Evolutionary conservation across 2,329 filamentous ascomycete species (phyloP).

Genomic region (Corniculantispora saksenae): DNA sequence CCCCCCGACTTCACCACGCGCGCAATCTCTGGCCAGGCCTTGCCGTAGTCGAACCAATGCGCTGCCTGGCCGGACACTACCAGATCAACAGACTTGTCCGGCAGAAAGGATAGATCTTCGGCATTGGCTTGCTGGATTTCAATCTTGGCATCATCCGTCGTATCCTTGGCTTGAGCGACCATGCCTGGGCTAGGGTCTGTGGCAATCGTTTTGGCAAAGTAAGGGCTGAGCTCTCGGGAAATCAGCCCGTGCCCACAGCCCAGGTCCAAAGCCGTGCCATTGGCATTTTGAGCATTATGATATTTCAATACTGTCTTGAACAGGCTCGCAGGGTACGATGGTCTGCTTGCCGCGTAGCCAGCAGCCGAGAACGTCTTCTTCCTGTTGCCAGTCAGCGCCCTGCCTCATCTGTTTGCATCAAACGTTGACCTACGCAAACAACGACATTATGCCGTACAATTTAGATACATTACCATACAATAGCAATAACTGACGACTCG

Average conservation of each 20-base stretch:
- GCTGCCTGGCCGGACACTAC: conserved; percentile 57
- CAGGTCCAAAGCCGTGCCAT: conserved; percentile 53
- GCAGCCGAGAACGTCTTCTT: conserved; percentile 57
- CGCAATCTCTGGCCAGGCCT: conserved; percentile 56
- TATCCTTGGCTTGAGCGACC: conserved; percentile 51
- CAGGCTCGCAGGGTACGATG: conserved; percentile 56
- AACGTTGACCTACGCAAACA: conserved; percentile 45
- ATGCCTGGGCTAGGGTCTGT: conserved; percentile 61
- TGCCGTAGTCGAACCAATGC: conserved; percentile 65
- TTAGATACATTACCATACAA: not conserved
- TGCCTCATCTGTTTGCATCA: too few species aligned
- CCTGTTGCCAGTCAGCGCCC: conserved; percentile 34
- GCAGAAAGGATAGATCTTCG: conserved; percentile 55
- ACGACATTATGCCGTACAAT: conserved; percentile 39
- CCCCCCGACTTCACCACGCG: conserved; percentile 56
- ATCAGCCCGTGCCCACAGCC: conserved; percentile 64
- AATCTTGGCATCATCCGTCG: conserved; percentile 46
- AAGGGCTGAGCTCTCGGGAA: conserved; percentile 52
- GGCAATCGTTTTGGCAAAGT: conserved; percentile 53
- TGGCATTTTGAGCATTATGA: conserved; percentile 42
- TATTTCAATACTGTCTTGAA: conserved; percentile 56
- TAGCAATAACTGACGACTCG: not conserved
- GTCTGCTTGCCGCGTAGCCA: conserved; percentile 61
- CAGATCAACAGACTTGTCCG: conserved; percentile 52
- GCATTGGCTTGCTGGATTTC: conserved; percentile 51